phyloP scores from a whole-genome alignment of 1,284 basidiomycete genomes.

The Boletellus deceptivus region DNA sequence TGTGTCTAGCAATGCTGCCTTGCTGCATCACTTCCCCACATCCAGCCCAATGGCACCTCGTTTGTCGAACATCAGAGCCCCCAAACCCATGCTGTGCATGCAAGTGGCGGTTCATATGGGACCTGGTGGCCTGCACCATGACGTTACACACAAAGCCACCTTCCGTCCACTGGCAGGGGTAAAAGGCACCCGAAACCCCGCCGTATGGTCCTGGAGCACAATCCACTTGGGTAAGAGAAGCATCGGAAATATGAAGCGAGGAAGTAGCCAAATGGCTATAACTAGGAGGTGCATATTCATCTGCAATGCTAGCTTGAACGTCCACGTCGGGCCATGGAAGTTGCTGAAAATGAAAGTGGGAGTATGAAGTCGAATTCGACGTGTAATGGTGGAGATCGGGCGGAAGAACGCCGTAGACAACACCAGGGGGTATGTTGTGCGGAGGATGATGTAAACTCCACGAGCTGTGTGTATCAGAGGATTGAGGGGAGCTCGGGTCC shows the following conservation, averaged over 20 bases:
- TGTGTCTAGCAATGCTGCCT: slow-evolving; percentile 31
- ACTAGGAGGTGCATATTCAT: slow-evolving; percentile 3
- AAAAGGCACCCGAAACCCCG: slow-evolving; percentile 4
- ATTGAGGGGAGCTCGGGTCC: neutral
- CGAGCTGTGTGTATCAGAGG: neutral
- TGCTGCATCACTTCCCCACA: slow-evolving; percentile 27
- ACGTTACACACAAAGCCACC: slow-evolving; percentile 12
- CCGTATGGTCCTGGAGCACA: neutral
- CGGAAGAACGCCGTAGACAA: neutral
- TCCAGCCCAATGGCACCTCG: slow-evolving; percentile 21
- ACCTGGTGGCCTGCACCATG: slow-evolving; percentile 25
- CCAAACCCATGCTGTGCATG: slow-evolving; percentile 23
- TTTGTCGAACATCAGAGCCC: slow-evolving; percentile 24
- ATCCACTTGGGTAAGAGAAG: neutral
- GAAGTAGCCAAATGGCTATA: neutral
- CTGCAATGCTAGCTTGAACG: neutral
- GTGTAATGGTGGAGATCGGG: neutral
- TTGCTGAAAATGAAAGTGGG: slow-evolving; percentile 3
- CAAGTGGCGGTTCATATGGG: slow-evolving; percentile 29
- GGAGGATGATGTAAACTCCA: slow-evolving; percentile 7
- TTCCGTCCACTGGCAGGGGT: slow-evolving; percentile 24
- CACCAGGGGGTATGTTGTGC: neutral
- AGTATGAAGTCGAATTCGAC: neutral
- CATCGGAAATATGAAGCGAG: neutral
- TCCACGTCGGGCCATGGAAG: slow-evolving; percentile 1